These are phyloP conservation scores for Ustilago tritici DNA, from an alignment of 1,284 basidiomycete genomes.

Conservation along the genomic window DNA sequence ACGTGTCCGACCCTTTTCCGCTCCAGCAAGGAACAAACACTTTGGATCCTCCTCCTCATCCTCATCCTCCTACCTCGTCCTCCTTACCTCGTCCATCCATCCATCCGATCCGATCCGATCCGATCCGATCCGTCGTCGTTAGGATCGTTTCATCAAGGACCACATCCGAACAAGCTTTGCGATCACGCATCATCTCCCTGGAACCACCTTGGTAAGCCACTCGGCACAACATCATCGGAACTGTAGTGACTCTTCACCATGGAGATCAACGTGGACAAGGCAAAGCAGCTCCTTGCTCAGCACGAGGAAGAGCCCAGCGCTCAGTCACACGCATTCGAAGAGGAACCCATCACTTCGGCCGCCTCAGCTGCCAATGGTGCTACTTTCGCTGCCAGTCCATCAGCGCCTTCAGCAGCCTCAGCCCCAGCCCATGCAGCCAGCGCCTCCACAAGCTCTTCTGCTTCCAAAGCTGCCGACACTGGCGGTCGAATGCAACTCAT, in stretches of 20 bases:
- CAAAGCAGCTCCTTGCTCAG: conserved; percentile 44
- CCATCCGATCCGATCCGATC: not conserved
- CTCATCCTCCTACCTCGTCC: not conserved
- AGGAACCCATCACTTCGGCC: conserved; percentile 28
- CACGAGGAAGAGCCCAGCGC: conserved; percentile 30
- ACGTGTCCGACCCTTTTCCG: not conserved
- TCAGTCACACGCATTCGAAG: conserved; percentile 14
- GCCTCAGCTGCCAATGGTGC: conserved; percentile 14
- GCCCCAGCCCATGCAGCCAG: not conserved
- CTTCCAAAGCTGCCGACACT: not conserved
- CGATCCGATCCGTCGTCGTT: not conserved
- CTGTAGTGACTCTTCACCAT: conserved; percentile 5
- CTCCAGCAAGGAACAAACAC: not conserved
- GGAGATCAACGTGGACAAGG: conserved; percentile 52
- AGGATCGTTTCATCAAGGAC: not conserved
- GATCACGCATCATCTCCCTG: not conserved
- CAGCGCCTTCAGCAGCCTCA: conserved; percentile 2
- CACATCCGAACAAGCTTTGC: not conserved
- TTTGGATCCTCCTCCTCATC: not conserved
- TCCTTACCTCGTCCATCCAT: not conserved
- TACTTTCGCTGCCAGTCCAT: conserved; percentile 1
- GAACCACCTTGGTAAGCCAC: not conserved
- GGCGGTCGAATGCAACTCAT: conserved; percentile 65
- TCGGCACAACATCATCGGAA: not conserved
- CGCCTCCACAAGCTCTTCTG: not conserved